phyloP scores from a whole-genome alignment of 2,329 filamentous ascomycete genomes.

The Bisporella sp. region DNA sequence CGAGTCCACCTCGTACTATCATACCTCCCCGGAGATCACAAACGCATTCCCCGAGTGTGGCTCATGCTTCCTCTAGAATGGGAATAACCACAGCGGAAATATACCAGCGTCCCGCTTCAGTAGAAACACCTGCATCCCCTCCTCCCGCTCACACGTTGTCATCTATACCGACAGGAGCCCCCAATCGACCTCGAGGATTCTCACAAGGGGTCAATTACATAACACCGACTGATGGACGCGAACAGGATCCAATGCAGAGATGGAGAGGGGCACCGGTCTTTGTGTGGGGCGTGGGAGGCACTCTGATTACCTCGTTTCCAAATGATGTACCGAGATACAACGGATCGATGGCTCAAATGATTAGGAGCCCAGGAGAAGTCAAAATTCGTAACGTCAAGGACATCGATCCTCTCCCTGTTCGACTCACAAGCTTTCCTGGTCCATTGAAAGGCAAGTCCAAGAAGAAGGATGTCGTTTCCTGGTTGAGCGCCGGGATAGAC shows the following conservation, averaged over 20 bases:
- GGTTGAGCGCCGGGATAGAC: constrained; percentile 74
- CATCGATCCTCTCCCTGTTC: constrained; percentile 62
- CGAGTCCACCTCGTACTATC: constrained; percentile 30
- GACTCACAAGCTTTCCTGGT: constrained; percentile 77
- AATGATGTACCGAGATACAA: constrained; percentile 83
- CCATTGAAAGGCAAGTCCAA: constrained; percentile 84
- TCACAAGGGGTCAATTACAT: constrained; percentile 52
- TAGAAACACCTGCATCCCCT: constrained; percentile 22
- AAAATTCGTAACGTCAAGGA: constrained; percentile 71
- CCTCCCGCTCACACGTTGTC: constrained; percentile 2
- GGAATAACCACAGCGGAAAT: constrained; percentile 30
- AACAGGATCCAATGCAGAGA: constrained; percentile 72
- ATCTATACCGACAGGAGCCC: constrained; percentile 5
- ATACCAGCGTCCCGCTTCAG: constrained; percentile 46
- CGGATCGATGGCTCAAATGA: constrained; percentile 58
- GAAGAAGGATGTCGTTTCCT: constrained; percentile 85
- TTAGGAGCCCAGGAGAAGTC: constrained; percentile 76
- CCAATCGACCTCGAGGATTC: constrained; percentile 40
- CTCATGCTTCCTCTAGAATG: constrained; percentile 39
- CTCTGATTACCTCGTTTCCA: constrained; percentile 77
- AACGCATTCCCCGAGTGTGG: constrained; percentile 55
- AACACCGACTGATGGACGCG: constrained; percentile 56
- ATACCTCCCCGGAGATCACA: constrained; percentile 51
- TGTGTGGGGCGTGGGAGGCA: constrained; percentile 81
- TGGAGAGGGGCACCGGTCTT: constrained; percentile 90